Base-by-base conservation (phyloP, 2,329 filamentous ascomycete species). In the Scleromitrula shiraiana region DNA sequence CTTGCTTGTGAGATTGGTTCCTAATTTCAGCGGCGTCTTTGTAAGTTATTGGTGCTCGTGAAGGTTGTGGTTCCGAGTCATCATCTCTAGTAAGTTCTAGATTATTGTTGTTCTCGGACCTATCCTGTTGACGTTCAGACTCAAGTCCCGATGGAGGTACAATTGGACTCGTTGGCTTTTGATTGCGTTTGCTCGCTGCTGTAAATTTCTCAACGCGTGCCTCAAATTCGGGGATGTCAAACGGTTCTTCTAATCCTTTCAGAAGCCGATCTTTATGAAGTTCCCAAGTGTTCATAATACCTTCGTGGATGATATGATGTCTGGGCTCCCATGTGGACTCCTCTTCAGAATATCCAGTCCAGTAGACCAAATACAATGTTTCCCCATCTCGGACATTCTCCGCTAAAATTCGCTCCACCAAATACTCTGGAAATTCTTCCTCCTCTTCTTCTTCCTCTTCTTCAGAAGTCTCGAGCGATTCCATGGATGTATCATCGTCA, bases 281-380 rank as follows among this genome's bases (percentile, higher is more conserved):
- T 64, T 39, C 46, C 63, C 62, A 64, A 2, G 45, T 50, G 2
- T 68, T 64, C 7, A 59, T 32, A 17, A 77, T 58, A 1, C 64
- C 68, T 9, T 62, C 58, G 22, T 54, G 43, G 50, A 77, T 72
- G 38, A 65, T 64, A 2, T 66, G 62, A 15, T 57, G 59, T 1
- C n/a, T n/a, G n/a, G 73, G 71, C 53, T 79, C 73, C 74, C 73
- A 79, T 0, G 77, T 80, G 47, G 72, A 70, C 49, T 75, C 63
- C n/a, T 77, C 62, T 5, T 80, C 52, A 1, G 71, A 67, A 57
- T 82, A 89, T 2, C 68, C 73, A 22, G 70, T 67, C 84, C 83
- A 88, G 50, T 77, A 73, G 19, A 86, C 74, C 1, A 88, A 70
- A 59, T 79, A 88, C 20, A 67, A 56, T 23, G 58, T 63, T 14